A percentile compares a stretch with the other conserved stretches of the same genome.
Evolutionary conservation across 257 asterid species (phyloP).

Genomic region (Echites panduratus): DNA sequence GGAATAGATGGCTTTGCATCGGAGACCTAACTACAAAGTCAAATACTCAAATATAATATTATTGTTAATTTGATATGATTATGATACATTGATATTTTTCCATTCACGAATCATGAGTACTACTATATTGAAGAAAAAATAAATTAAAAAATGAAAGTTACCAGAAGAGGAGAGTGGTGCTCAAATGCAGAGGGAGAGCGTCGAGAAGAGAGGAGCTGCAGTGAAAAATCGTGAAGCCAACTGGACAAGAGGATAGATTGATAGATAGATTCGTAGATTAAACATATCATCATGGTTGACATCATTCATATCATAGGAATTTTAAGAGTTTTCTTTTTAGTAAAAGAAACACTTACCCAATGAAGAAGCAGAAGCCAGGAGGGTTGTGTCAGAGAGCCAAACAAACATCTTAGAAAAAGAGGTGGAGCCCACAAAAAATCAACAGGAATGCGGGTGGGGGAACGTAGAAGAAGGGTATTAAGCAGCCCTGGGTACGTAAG

Average conservation of each 20-base stretch:
- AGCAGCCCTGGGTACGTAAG: no score
- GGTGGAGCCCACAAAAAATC: conserved; percentile 9
- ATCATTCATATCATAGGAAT: conserved; percentile 14
- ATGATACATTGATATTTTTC: no score
- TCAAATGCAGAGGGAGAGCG: background rate
- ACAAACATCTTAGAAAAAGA: background rate
- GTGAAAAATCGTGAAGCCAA: conserved; percentile 19
- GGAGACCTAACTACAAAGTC: background rate
- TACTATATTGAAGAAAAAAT: background rate
- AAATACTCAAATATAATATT: background rate
- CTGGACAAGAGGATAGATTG: conserved; percentile 20
- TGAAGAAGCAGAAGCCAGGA: conserved; percentile 10
- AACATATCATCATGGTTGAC: conserved; percentile 18
- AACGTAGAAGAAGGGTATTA: no score
- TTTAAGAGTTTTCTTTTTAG: conserved; percentile 3
- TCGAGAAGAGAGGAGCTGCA: background rate
- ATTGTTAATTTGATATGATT: background rate
- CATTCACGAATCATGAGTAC: no score
- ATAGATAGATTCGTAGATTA: conserved; percentile 24
- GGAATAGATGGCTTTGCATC: background rate
- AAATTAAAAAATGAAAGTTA: background rate
- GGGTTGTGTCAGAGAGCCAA: conserved; percentile 6
- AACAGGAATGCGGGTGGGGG: no score
- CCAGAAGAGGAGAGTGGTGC: background rate
- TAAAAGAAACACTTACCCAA: conserved; percentile 13